Percentiles rank a stretch among this genome's conserved stretches.
phyloP scores from a whole-genome alignment of 2,329 filamentous ascomycete species.

The Ophidiomyces ophidiicola region DNA sequence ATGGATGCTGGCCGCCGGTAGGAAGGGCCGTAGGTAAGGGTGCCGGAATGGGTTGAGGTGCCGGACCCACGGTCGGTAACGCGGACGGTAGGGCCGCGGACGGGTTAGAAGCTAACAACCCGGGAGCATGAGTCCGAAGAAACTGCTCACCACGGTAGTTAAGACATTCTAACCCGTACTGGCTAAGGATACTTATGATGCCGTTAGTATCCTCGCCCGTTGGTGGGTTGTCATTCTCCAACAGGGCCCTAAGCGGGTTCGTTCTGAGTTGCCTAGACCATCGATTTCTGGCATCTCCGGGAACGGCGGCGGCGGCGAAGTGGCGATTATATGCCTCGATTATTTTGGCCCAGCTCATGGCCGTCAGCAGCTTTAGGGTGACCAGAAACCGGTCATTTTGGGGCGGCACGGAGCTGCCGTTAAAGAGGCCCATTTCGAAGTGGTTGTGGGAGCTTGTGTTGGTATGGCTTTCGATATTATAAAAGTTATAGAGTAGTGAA shows the following conservation, averaged over 20 bases:
- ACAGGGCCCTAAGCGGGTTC: background rate
- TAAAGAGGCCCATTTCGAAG: background rate
- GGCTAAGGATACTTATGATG: too few relatives aligned
- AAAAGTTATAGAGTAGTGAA: background rate
- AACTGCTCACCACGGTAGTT: too few relatives aligned
- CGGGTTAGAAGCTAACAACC: too few relatives aligned
- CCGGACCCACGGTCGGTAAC: too few relatives aligned
- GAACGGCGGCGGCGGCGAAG: background rate
- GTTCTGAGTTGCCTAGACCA: conserved; percentile 4
- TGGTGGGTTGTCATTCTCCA: background rate
- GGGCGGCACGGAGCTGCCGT: background rate
- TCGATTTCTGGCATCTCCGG: conserved; percentile 3
- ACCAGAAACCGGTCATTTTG: conserved; percentile 1
- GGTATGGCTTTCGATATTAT: background rate
- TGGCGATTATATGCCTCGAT: background rate
- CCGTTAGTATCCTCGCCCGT: background rate
- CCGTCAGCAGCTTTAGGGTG: conserved; percentile 7
- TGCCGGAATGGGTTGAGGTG: too few relatives aligned
- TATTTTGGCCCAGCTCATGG: conserved; percentile 1
- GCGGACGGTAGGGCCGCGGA: too few relatives aligned
- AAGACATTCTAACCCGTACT: too few relatives aligned
- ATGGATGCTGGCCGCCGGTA: too few relatives aligned
- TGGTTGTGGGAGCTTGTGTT: background rate
- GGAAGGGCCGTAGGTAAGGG: too few relatives aligned
- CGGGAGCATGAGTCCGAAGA: too few relatives aligned